Evolutionary conservation across 495 filamentous ascomycete genomes (phyloP).

Genomic region (Daldinia grandis): DNA sequence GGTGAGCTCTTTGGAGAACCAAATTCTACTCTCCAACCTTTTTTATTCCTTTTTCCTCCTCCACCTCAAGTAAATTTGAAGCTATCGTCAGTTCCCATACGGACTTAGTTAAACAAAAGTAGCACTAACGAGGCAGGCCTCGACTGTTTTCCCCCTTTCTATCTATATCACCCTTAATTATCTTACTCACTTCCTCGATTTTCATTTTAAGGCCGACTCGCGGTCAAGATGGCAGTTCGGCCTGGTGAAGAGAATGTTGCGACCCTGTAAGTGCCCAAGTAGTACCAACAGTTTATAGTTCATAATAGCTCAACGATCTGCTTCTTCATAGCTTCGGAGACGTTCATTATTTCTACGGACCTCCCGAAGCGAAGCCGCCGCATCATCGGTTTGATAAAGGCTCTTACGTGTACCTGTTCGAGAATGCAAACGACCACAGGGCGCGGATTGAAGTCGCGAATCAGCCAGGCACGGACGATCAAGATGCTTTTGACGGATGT

Average conservation of each 20-base stretch:
- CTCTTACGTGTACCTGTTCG: slow-evolving; percentile 88
- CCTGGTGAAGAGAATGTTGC: slow-evolving; percentile 80
- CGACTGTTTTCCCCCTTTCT: neutral
- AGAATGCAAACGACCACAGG: slow-evolving; percentile 71
- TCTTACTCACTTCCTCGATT: neutral
- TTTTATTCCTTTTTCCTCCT: slow-evolving; percentile 1
- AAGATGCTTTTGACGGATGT: slow-evolving; percentile 90
- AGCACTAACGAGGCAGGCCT: slow-evolving; percentile 4
- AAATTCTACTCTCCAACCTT: slow-evolving; percentile 1
- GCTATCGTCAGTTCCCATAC: slow-evolving; percentile 13
- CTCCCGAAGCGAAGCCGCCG: slow-evolving; percentile 71
- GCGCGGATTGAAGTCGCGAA: slow-evolving; percentile 87
- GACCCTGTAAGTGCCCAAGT: slow-evolving; percentile 72
- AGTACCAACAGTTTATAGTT: neutral
- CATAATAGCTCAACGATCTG: neutral
- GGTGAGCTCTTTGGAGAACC: slow-evolving; percentile 12
- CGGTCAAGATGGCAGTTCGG: slow-evolving; percentile 72
- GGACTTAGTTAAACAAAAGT: neutral
- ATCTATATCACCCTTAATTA: neutral
- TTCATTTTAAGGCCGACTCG: slow-evolving; percentile 4
- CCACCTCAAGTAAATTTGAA: neutral
- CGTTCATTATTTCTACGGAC: slow-evolving; percentile 86
- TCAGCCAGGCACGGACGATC: slow-evolving; percentile 82
- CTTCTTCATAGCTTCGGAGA: slow-evolving; percentile 76
- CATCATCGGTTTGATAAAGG: slow-evolving; percentile 90